Base-by-base conservation (phyloP, 2,329 filamentous ascomycete genomes). In the Colletotrichum higginsianum region DNA sequence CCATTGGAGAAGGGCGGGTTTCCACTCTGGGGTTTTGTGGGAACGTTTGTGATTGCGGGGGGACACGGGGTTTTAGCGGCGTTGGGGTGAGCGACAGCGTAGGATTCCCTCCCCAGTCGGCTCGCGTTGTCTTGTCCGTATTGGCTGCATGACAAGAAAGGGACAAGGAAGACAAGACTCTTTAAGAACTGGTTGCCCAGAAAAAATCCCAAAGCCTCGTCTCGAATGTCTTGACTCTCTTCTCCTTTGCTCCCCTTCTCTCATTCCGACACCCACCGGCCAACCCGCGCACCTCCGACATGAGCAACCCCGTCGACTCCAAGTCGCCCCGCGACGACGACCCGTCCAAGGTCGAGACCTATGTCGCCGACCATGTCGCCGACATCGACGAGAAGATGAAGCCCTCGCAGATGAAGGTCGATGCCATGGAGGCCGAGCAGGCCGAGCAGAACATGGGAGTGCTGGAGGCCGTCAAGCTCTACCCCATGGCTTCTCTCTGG, bases 361-460 rank as follows among this genome's bases (percentile, higher is more conserved):
- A 66, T 23, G 58, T 30, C 50, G 53, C 50, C 38, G 53, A 71
- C 42, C 70, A 72, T 53, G 55, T 15, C 47, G 30, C 53, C 53
- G 69, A 66, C 8, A 42, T 74, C 63, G 80, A 82, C 72, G 80
- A 83, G 71, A 84, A 86, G 65, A 80, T 80, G 16, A 71, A 77
- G 66, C 72, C 79, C 71, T 75, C 80, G 74, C 82, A 84, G 67
- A 84, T 83, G 84, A 87, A 86, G 82, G 79, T 82, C 7, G 87
- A 82, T 75, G 88, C 88, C 73, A 86, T 89, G 75, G 86, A 88
- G 73, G 89, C 87, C 15, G 90, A 91, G 81, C 85, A 78, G 44
- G 70, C 66, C 1, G 81, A 82, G 71, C 76, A 77, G 44, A 75
- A 79, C 58, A 81, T 82, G 80, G 77, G 76, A 1, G 79, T 82